Evolutionary conservation across 208 protist species (phyloP).

Genomic region (Porcisia hertigi): DNA sequence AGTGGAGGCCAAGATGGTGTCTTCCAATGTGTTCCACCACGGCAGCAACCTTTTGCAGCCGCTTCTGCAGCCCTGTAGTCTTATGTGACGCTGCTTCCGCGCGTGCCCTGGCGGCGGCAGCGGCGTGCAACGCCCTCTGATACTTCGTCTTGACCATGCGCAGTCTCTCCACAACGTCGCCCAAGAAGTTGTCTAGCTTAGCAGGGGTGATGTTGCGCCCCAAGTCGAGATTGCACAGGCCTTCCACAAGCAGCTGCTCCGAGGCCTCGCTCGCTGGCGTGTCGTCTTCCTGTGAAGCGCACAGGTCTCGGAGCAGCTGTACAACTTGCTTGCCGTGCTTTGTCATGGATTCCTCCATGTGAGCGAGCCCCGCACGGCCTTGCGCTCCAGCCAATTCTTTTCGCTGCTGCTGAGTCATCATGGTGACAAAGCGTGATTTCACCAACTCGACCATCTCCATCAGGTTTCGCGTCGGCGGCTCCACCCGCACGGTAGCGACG

Average conservation of each 20-base stretch:
- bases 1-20: constrained; percentile 13
- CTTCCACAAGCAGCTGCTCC: constrained; percentile 16
- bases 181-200: constrained; percentile 44
- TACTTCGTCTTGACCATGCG: constrained; percentile 52
- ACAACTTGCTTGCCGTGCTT: constrained; percentile 41
- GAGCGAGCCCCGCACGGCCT: constrained; percentile 37
- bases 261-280: not conserved
- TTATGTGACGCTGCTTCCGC: constrained; percentile 50
- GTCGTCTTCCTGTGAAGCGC: constrained; percentile 19
- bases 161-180: constrained; percentile 57
- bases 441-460: constrained; percentile 70
- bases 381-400: constrained; percentile 50
- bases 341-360: constrained; percentile 48
- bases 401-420: constrained; percentile 56
- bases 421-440: constrained; percentile 48
- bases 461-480: constrained; percentile 58
- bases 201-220: constrained; percentile 22
- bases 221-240: constrained; percentile 15
- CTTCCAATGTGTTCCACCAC: constrained; percentile 25
- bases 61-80: constrained; percentile 26
- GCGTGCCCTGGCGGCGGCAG: constrained; percentile 41
- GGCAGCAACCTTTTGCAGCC: constrained; percentile 35
- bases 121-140: constrained; percentile 37
- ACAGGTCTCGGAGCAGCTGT: constrained; percentile 45
- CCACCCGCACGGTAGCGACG: constrained; percentile 37